Evolutionary conservation across 768 basidiomycete species (phyloP), one percentile per base, ranked within the genome.

Genomic region (Collybia sp.): DNA sequence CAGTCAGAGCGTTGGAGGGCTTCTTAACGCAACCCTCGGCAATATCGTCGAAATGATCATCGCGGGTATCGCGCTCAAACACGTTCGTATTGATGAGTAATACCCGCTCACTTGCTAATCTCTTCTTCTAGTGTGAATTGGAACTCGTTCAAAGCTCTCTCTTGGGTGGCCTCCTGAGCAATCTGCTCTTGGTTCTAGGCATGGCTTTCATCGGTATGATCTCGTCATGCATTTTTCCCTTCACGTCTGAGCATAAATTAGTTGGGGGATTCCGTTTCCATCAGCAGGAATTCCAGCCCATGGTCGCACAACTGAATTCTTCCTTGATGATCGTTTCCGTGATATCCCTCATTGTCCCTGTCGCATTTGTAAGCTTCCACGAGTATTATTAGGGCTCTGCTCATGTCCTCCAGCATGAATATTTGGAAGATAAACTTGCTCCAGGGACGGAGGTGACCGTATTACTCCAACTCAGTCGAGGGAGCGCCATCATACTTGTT

Each of bases 171-270:
- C 67, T 78, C 25, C 49, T 80, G 34, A 76, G 73, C 50, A 63
- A 93, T 82, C 62, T 93, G 82, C 74, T 93, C 79, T 72, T 94
- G 77, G 69, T 93, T 74, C 60, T 92, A 77, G 46, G 93, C 83
- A 66, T 93, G 84, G 62, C 86, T 63, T 55, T 93, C 81, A 60
- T 93, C 78, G 55, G 83, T 77, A 46, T 80, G 73, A 83, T n/a
- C 81, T 80, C 15, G 2, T 44, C 5, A 17, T 1, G 32, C 12
- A 10, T 12, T 43, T 35, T 51, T 8, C 44, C 17, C 33, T 31
- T 43, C 19, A 30, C 17, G 31, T 35, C 20, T 36, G 25, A 25
- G 8, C 25, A 25, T 25, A 25, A 40, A 20, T 3, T 44, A 68
- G 73, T 75, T 30, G 71, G 71, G 40, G 77, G 77, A 9, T 70